Percentiles rank a stretch among this genome's conserved stretches.
phyloP scores from a whole-genome alignment of 441 rosid species.

The Mallotus japonicus region DNA sequence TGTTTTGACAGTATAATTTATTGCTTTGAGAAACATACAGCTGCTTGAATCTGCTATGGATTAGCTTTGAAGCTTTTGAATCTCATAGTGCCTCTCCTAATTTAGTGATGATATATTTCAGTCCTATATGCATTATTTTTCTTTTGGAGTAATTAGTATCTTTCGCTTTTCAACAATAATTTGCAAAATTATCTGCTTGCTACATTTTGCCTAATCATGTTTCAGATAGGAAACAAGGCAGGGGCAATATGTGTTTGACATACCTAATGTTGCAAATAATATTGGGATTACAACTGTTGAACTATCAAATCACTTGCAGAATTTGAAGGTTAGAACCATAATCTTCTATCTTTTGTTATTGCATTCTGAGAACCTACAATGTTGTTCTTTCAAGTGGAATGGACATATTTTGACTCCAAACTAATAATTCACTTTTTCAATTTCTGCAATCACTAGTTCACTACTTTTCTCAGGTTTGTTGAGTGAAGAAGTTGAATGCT shows the following conservation, averaged over 20 bases:
- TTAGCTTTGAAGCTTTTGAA: background rate
- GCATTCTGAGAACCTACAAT: background rate
- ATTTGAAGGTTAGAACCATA: constrained; percentile 60
- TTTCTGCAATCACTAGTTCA: background rate
- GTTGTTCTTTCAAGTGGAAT: background rate
- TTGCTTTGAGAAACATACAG: constrained; percentile 5
- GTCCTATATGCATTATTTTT: background rate
- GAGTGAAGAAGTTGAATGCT: background rate
- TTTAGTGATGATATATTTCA: background rate
- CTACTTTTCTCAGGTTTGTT: background rate
- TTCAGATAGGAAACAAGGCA: constrained; percentile 76
- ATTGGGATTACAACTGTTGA: constrained; percentile 52
- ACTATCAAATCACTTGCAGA: constrained; percentile 57
- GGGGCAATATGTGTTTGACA: constrained; percentile 73
- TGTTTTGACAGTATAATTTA: constrained; percentile 9
- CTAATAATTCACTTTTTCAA: background rate
- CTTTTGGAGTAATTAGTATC: background rate
- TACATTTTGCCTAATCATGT: constrained; percentile 22
- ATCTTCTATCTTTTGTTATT: background rate
- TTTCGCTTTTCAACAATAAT: background rate
- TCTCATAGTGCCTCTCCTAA: background rate
- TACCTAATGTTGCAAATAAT: constrained; percentile 72
- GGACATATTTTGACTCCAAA: constrained; percentile 3
- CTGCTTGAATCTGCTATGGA: background rate
- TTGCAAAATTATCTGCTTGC: background rate